Evolutionary conservation across 352 stramenopile genomes (phyloP), one percentile per base, ranked within the genome.

Genomic region (Globisporangium middletonii): DNA sequence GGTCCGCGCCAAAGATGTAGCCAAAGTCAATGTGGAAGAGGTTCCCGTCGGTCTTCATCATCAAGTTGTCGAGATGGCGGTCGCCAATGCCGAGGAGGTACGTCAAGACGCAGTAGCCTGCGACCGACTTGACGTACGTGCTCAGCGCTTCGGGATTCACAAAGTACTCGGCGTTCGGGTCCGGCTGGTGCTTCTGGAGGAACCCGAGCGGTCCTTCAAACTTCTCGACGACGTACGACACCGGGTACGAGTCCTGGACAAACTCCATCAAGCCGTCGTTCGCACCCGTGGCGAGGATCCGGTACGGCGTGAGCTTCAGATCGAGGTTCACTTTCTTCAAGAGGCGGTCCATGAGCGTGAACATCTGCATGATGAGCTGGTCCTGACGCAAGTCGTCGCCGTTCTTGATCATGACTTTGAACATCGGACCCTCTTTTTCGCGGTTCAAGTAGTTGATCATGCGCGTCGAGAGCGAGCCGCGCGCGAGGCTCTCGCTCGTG

Each of bases 11-110:
- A 65, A 99, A 99, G 59, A 99, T 98, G 72, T 98, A 99, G 33
- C 97, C 96, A 75, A 99, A 99, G 77, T 98, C 97, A 72, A 99
- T 99, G 70, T 99, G 98, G 77, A 99, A 99, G 46, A 99, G 83
- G 64, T 98, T 87, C 18, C 98, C 98, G 60, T 89, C 82, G 3
- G 88, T 83, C 55, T 92, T 94, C 63, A 99, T 93, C 96, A 99
- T 98, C 58, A 99, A 83, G 72, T 99, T 99, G 69, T 99, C 97
- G 58, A 99, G 84, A 72, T 99, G 98, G 9, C 98, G 84, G 84
- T 99, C 98, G 33, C 98, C 98, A 61, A 99, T 98, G 35, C 97
- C 96, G 13, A 99, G 73, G 23, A 99, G 71, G 78, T 99, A 99
- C 44, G 97, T 99, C 42, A 99, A 87, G 13, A 99, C 97, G 65